Percentiles rank a stretch among this genome's conserved stretches.
Conservation (phyloP, 345 rosid species). For the Populus euphratica region DNA sequence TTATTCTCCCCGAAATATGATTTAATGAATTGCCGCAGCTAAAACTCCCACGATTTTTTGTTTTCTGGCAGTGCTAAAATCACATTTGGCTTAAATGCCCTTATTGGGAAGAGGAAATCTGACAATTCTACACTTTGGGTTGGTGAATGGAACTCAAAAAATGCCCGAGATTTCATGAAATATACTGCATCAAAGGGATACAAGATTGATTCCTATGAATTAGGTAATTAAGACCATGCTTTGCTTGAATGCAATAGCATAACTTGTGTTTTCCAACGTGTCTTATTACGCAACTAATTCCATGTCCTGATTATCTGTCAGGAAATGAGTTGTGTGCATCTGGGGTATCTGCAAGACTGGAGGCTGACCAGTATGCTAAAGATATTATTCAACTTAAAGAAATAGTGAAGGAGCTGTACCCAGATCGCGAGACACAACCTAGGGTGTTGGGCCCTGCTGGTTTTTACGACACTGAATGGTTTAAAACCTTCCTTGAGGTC, state of each 20-base stretch:
- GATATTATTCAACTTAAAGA: constrained; percentile 34
- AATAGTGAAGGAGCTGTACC: constrained; percentile 32
- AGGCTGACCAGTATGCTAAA: constrained; percentile 36
- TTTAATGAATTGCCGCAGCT: too few species aligned
- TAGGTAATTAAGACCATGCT: constrained; percentile 25
- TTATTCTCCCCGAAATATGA: too few species aligned
- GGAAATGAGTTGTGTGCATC: constrained; percentile 57
- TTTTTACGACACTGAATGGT: constrained; percentile 58
- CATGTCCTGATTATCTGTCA: background rate
- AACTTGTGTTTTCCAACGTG: too few species aligned
- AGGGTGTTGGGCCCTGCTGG: constrained; percentile 54
- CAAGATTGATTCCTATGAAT: constrained; percentile 55
- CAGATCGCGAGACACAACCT: constrained; percentile 33
- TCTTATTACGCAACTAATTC: background rate
- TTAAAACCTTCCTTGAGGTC: constrained; percentile 28
- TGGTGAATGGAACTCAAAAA: constrained; percentile 44
- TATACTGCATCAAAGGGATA: constrained; percentile 48
- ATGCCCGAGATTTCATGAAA: constrained; percentile 45
- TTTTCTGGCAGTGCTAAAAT: constrained; percentile 29
- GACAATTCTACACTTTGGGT: constrained; percentile 15
- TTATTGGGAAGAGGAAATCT: constrained; percentile 32
- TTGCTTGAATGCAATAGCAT: background rate
- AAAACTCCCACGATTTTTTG: background rate
- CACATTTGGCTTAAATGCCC: constrained; percentile 52
- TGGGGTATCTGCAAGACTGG: constrained; percentile 45